These are phyloP conservation scores for Rhinocladiella mackenziei DNA, from an alignment of 2,329 filamentous ascomycete species.

Conservation along the genomic window DNA sequence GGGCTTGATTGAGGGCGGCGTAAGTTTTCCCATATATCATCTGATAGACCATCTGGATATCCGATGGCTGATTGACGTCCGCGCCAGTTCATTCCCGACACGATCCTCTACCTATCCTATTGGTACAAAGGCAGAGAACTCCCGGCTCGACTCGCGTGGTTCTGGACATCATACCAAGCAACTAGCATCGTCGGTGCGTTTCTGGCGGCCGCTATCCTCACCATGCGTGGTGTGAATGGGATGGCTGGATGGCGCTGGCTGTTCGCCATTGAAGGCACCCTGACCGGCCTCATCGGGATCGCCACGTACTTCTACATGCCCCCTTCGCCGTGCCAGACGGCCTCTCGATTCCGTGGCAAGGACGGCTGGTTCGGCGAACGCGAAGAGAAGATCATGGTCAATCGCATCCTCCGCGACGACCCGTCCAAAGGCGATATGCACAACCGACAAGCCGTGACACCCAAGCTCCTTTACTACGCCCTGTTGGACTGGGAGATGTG, in stretches of 20 bases:
- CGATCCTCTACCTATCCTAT: slow-evolving; percentile 58
- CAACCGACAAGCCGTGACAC: slow-evolving; percentile 52
- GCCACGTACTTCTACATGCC: slow-evolving; percentile 58
- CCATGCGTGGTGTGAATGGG: slow-evolving; percentile 36
- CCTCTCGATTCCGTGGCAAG: slow-evolving; percentile 56
- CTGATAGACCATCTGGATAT: not conserved
- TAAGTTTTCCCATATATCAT: not conserved
- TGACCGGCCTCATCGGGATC: slow-evolving; percentile 54
- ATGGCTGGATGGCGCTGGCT: slow-evolving; percentile 42
- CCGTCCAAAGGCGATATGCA: slow-evolving; percentile 59
- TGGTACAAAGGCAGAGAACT: slow-evolving; percentile 58
- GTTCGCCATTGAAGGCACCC: slow-evolving; percentile 31
- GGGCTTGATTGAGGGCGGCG: slow-evolving; percentile 45
- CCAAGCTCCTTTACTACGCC: slow-evolving; percentile 48
- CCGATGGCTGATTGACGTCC: not conserved
- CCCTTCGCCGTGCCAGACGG: slow-evolving; percentile 62
- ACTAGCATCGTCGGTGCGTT: slow-evolving; percentile 42
- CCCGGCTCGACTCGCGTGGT: slow-evolving; percentile 52
- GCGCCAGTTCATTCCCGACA: slow-evolving; percentile 37
- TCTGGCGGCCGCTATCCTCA: slow-evolving; percentile 41
- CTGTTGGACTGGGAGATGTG: slow-evolving; percentile 60
- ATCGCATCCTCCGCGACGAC: slow-evolving; percentile 57
- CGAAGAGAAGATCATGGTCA: slow-evolving; percentile 59
- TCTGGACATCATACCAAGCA: slow-evolving; percentile 54
- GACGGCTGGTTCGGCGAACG: slow-evolving; percentile 59